These are phyloP conservation scores for Rhizomucor pusillus DNA, from an alignment of 371 early-diverging fungal species.

Conservation along the genomic window DNA sequence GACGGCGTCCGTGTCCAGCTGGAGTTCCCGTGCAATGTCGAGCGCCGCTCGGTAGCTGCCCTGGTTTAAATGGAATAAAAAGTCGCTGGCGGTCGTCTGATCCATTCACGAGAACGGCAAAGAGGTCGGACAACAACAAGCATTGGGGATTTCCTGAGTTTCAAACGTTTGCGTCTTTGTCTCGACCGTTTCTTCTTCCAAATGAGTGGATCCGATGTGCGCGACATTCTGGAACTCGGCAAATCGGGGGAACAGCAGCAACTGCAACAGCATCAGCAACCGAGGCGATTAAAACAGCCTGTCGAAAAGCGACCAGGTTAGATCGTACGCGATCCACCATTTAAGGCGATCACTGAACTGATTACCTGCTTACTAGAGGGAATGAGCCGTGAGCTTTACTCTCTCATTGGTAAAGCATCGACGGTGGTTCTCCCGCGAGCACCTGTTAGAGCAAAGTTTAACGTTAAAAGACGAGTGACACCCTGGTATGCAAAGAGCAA, in stretches of 20 bases:
- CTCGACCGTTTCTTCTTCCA: background rate
- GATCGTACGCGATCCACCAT: background rate
- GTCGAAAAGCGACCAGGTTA: slow-evolving; percentile 55
- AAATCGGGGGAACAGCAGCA: slow-evolving; percentile 38
- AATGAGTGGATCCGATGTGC: slow-evolving; percentile 63
- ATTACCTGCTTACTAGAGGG: slow-evolving; percentile 44
- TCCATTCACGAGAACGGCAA: slow-evolving; percentile 22
- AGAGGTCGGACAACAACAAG: background rate
- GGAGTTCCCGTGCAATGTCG: slow-evolving; percentile 52
- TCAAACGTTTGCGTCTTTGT: background rate
- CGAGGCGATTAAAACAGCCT: slow-evolving; percentile 29
- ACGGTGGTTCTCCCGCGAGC: slow-evolving; percentile 63
- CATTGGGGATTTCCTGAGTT: background rate
- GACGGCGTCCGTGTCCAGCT: slow-evolving; percentile 58
- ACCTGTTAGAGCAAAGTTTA: slow-evolving; percentile 66
- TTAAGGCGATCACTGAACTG: background rate
- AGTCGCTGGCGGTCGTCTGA: slow-evolving; percentile 30
- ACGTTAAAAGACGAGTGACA: slow-evolving; percentile 61
- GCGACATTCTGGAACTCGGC: slow-evolving; percentile 62
- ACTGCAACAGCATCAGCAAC: slow-evolving; percentile 21
- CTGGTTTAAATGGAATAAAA: slow-evolving; percentile 35
- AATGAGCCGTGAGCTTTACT: slow-evolving; percentile 65
- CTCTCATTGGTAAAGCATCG: slow-evolving; percentile 69
- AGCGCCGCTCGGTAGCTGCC: slow-evolving; percentile 65
- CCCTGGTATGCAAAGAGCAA: slow-evolving; percentile 47